Conservation (phyloP, 805 yeast genomes). For the Starmerella ratchasimensis region DNA sequence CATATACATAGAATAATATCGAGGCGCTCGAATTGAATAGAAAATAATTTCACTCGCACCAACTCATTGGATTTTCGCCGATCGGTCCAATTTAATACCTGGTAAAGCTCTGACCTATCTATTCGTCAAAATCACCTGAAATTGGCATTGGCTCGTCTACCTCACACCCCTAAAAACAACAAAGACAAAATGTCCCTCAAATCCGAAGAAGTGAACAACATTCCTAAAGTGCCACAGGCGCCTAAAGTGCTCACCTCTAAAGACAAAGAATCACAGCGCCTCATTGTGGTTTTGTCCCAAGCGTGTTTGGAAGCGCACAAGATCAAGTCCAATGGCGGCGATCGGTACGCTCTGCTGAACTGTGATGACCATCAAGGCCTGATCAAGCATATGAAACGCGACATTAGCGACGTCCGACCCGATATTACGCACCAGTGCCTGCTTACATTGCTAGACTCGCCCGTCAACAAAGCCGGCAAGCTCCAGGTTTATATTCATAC, state of each 20-base stretch:
- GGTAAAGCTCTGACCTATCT: too few species aligned
- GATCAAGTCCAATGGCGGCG: slow-evolving; percentile 65
- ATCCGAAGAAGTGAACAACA: slow-evolving; percentile 25
- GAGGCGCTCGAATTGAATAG: too few species aligned
- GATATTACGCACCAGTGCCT: slow-evolving; percentile 97
- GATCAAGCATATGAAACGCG: slow-evolving; percentile 89
- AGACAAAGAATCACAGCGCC: slow-evolving; percentile 74
- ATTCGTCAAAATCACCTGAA: neutral
- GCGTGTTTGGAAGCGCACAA: slow-evolving; percentile 94
- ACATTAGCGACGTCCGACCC: slow-evolving; percentile 97
- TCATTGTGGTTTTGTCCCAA: slow-evolving; percentile 87
- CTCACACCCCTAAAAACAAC: neutral
- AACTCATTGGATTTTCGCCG: too few species aligned
- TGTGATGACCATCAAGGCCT: slow-evolving; percentile 98
- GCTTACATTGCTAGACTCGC: slow-evolving; percentile 87
- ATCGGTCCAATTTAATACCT: too few species aligned
- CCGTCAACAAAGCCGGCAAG: slow-evolving; percentile 93
- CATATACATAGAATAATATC: too few species aligned
- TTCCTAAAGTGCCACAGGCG: slow-evolving; percentile 78
- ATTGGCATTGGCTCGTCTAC: neutral
- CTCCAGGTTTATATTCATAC: slow-evolving; percentile 94
- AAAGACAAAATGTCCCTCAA: slow-evolving; percentile 7
- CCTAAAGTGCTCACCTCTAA: slow-evolving; percentile 69
- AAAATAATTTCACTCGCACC: too few species aligned
- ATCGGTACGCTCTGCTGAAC: slow-evolving; percentile 82